Base-by-base conservation (phyloP, 345 rosid genomes). In the Firmiana major region DNA sequence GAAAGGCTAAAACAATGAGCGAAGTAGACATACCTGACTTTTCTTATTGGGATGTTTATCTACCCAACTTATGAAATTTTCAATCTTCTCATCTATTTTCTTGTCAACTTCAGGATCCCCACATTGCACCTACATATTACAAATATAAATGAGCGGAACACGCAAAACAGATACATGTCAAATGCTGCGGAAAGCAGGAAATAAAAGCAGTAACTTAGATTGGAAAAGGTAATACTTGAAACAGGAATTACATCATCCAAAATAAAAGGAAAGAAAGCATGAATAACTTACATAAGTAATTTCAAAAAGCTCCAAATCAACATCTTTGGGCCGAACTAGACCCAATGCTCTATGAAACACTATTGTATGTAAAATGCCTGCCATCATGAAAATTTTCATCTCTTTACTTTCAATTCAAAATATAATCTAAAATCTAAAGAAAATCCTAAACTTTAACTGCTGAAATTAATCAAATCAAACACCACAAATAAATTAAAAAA, bases 11-110 rank as follows among this genome's bases (percentile, higher is more conserved):
- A 51, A 19, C 17, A 19, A 51, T n/a, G 69, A 78, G 65, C 17
- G 0, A 57, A 75, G 9, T 22, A 34, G 28, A 79, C 64, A 49
- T 7, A 92, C 98, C 97, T 93, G 98, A 80, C 91, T 92, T 85
- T 93, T 96, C 89, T 93, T 96, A 88, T 93, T 96, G 0, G 98
- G 97, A 43, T 92, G 99, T 83, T 92, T 96, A 83, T 92, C 98
- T 7, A 90, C 94, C 98, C 97, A 92, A 83, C 83, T 87, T 31
- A 96, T 83, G 82, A 91, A 93, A 7, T 93, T 95, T 60, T 96
- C 99, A 75, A 92, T 91, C 89, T 88, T 96, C 77, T 96, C 97
- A 73, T 93, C 97, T 49, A 96, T 92, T 86, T 93, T 93, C 92
- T 92, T 96, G 68, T 96, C 99, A 49, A 93, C 86, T 55, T 96